Evolutionary conservation across 2,329 filamentous ascomycete genomes (phyloP).

Genomic region (Cyanodermella asteris): DNA sequence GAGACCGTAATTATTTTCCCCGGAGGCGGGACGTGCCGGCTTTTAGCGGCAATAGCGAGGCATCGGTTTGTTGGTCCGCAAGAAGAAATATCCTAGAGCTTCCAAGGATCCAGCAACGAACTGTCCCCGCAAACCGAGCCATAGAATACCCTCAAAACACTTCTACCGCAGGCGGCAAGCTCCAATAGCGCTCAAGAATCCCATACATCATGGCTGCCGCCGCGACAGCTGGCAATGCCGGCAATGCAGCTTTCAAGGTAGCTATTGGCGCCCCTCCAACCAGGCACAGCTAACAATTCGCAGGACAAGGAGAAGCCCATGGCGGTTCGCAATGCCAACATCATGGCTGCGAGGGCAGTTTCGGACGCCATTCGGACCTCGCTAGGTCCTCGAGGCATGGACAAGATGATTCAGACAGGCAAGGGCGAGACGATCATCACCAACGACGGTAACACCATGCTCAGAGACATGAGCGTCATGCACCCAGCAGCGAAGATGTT

Average conservation of each 20-base stretch:
- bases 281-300: conserved; percentile 17
- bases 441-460: conserved; percentile 98
- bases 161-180: too few relatives aligned
- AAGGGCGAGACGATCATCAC: conserved; percentile 98
- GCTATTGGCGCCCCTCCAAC: conserved; percentile 3
- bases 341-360: conserved; percentile 92
- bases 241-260: conserved; percentile 48
- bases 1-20: not conserved
- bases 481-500: conserved; percentile 99
- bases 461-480: conserved; percentile 97
- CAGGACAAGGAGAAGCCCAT: conserved; percentile 93
- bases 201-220: conserved; percentile 30
- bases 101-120: too few relatives aligned
- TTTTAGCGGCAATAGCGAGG: not conserved
- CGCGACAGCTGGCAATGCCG: conserved; percentile 24
- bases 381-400: conserved; percentile 88
- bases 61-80: not conserved
- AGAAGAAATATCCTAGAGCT: not conserved
- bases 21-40: too few relatives aligned
- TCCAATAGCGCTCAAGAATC: too few relatives aligned
- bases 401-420: conserved; percentile 97
- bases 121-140: too few relatives aligned
- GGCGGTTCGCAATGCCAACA: conserved; percentile 88
- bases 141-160: too few relatives aligned
- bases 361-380: conserved; percentile 95